A percentile compares a stretch with the other conserved stretches of the same genome.
Conservation (phyloP, 169 alveolate species). For the Plasmodium vinckei region DNA sequence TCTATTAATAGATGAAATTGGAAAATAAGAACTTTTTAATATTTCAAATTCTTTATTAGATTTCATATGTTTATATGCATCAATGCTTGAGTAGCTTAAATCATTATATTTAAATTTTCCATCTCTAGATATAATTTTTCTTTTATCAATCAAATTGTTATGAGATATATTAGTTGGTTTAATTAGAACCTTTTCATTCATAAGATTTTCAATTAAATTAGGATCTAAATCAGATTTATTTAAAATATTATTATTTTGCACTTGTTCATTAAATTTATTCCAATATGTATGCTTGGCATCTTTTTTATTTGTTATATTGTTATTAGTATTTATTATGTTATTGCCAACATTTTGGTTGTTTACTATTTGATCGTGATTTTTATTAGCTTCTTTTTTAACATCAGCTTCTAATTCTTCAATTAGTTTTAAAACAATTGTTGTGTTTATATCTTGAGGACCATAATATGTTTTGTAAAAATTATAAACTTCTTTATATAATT, state of each 20-base stretch:
- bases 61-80: constrained; percentile 74
- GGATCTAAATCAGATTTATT: constrained; percentile 43
- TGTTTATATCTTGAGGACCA: constrained; percentile 87
- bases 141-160: constrained; percentile 41
- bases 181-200: constrained; percentile 66
- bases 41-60: constrained; percentile 66
- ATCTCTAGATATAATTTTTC: constrained; percentile 39
- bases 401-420: constrained; percentile 75
- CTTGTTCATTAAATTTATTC: constrained; percentile 20
- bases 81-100: constrained; percentile 60
- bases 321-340: background rate
- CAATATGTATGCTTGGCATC: background rate
- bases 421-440: constrained; percentile 80
- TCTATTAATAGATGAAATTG: constrained; percentile 74
- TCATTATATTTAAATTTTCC: constrained; percentile 46
- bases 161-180: constrained; percentile 37
- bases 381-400: constrained; percentile 37
- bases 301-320: background rate
- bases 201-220: constrained; percentile 42
- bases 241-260: constrained; percentile 7
- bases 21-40: constrained; percentile 38
- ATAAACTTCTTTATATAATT: constrained; percentile 88
- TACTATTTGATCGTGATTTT: background rate
- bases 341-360: background rate
- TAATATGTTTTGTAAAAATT: constrained; percentile 80